phyloP scores from a whole-genome alignment of 2,329 filamentous ascomycete species.

The Akanthomyces muscarius region DNA sequence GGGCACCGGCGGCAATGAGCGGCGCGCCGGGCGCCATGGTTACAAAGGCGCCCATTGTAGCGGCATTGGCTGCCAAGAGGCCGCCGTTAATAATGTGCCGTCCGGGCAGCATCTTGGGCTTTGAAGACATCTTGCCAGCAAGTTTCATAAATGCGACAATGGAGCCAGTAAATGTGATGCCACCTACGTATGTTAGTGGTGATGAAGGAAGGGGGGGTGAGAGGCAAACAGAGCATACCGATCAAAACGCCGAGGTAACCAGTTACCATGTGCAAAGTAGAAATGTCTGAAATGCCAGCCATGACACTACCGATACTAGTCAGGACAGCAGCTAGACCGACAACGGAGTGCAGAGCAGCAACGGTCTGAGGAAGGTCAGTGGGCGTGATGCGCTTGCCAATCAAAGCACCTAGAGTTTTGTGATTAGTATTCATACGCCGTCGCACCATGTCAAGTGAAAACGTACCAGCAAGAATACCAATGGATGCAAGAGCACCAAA shows the following conservation, averaged over 20 bases:
- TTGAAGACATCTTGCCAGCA: constrained; percentile 75
- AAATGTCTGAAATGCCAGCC: constrained; percentile 64
- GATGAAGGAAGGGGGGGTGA: background rate
- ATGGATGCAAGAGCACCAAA: constrained; percentile 71
- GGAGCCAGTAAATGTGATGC: constrained; percentile 86
- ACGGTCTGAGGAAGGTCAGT: constrained; percentile 88
- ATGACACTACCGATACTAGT: constrained; percentile 87
- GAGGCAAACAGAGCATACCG: constrained; percentile 37
- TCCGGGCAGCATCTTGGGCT: constrained; percentile 67
- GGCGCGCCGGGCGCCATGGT: constrained; percentile 78
- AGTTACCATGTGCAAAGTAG: constrained; percentile 78
- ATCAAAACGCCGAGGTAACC: constrained; percentile 85
- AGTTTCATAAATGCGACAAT: constrained; percentile 88
- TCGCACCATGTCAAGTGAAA: background rate
- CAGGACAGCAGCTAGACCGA: constrained; percentile 81
- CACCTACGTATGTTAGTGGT: constrained; percentile 39
- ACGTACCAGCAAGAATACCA: constrained; percentile 59
- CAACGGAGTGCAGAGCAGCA: constrained; percentile 83
- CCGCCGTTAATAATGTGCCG: constrained; percentile 71
- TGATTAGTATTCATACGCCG: constrained; percentile 8
- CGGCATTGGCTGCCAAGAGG: constrained; percentile 70
- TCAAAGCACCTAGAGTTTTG: constrained; percentile 55
- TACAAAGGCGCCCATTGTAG: constrained; percentile 79
- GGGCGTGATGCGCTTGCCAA: constrained; percentile 82
- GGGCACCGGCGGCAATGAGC: constrained; percentile 70